Conservation (phyloP, 2,329 filamentous ascomycete species). For the Diatrype stigma region DNA sequence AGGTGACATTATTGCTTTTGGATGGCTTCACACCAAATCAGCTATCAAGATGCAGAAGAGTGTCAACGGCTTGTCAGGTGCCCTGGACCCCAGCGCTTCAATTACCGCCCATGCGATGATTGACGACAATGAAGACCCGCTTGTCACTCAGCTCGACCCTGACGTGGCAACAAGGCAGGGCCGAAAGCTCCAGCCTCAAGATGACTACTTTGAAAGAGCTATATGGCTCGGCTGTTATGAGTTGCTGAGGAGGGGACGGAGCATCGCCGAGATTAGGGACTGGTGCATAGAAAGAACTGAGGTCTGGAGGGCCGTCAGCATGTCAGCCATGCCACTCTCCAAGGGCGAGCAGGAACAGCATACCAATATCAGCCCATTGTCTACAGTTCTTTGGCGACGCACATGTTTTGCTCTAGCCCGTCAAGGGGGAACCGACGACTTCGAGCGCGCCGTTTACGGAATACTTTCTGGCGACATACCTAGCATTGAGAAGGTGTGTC, state of each 20-base stretch:
- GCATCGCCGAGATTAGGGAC: slow-evolving; percentile 67
- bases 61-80: slow-evolving; percentile 61
- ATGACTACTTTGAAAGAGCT: slow-evolving; percentile 83
- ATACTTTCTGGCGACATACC: slow-evolving; percentile 80
- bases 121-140: slow-evolving; percentile 53
- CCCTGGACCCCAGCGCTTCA: slow-evolving; percentile 59
- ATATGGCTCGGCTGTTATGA: slow-evolving; percentile 95
- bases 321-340: slow-evolving; percentile 67
- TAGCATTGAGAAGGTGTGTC: slow-evolving; percentile 72
- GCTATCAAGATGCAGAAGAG: slow-evolving; percentile 88
- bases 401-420: slow-evolving; percentile 71
- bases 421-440: slow-evolving; percentile 65
- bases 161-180: slow-evolving; percentile 81
- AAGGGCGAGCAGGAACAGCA: slow-evolving; percentile 39
- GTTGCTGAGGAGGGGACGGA: slow-evolving; percentile 80
- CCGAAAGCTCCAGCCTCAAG: slow-evolving; percentile 71
- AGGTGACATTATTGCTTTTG: slow-evolving; percentile 77
- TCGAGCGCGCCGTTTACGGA: slow-evolving; percentile 87
- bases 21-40: slow-evolving; percentile 88
- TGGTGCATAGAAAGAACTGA: slow-evolving; percentile 87
- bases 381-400: slow-evolving; percentile 67
- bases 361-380: slow-evolving; percentile 38
- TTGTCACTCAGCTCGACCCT: slow-evolving; percentile 87
- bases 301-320: slow-evolving; percentile 80
- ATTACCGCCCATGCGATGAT: slow-evolving; percentile 52